Percentiles rank a stretch among this genome's conserved stretches.
phyloP scores from a whole-genome alignment of 768 basidiomycete genomes.

The Sistotremastrum niveocremeum region DNA sequence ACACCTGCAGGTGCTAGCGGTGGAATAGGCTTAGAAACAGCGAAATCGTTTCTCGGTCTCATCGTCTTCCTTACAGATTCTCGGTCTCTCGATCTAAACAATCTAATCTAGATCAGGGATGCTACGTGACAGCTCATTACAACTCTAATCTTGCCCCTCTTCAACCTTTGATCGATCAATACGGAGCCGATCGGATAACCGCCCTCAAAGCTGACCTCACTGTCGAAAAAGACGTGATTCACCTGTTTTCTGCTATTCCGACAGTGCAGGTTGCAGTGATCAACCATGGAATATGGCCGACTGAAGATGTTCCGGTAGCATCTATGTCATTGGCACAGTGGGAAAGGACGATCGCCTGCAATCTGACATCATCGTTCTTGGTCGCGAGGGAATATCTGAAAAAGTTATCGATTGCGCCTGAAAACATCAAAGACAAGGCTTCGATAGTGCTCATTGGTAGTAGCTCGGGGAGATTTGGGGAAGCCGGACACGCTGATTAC shows the following conservation, averaged over 20 bases:
- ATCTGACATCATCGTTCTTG: slow-evolving; percentile 56
- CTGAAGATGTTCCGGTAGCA: slow-evolving; percentile 33
- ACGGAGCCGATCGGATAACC: slow-evolving; percentile 20
- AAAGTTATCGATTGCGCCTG: slow-evolving; percentile 24
- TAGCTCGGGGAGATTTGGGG: slow-evolving; percentile 61
- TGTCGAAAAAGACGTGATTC: slow-evolving; percentile 36
- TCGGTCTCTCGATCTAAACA: background rate
- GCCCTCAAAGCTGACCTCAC: slow-evolving; percentile 46
- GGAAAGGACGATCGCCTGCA: slow-evolving; percentile 45
- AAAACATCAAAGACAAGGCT: slow-evolving; percentile 38
- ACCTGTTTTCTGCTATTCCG: slow-evolving; percentile 31
- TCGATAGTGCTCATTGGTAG: slow-evolving; percentile 56
- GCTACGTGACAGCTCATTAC: slow-evolving; percentile 61
- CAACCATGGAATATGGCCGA: slow-evolving; percentile 45
- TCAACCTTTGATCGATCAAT: slow-evolving; percentile 24
- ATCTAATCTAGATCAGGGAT: slow-evolving; percentile 42
- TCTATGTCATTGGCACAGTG: slow-evolving; percentile 51
- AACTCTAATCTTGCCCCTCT: slow-evolving; percentile 36
- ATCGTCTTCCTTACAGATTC: background rate
- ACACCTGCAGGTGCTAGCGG: slow-evolving; percentile 48
- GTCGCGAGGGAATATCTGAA: slow-evolving; percentile 49
- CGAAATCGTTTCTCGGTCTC: slow-evolving; percentile 39
- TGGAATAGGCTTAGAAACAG: slow-evolving; percentile 58
- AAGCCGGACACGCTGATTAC: slow-evolving; percentile 55
- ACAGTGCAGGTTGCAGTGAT: slow-evolving; percentile 45